Evolutionary conservation across 805 yeast species (phyloP), one percentile per base, ranked within the genome.

Genomic region (Blastobotrys attinorum): DNA sequence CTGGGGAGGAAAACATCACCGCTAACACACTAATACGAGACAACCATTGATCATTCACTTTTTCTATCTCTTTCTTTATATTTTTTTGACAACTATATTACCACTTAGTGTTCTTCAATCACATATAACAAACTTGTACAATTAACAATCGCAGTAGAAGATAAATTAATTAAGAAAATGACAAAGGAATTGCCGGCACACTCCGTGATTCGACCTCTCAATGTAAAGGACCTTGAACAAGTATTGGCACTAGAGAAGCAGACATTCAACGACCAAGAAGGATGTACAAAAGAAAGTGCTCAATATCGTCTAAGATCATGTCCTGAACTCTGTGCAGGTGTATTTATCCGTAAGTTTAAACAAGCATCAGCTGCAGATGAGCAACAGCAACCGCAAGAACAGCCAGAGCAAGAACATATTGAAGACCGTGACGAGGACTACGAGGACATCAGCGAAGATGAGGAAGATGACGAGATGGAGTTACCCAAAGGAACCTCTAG

Each of bases 311-410:
- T 90, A 50, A 72, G 72, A 1, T 77, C 69, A 3, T 89, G 97
- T 60, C 97, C 97, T 7, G 98, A 90, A 61, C 73, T 90, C 45
- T 79, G 92, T 51, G 77, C 89, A 4, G 97, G 97, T 2, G 70
- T 92, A 45, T 92, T 90, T 57, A 70, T 87, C 41, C 72, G 96
- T 58, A 77, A 77, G 44, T 83, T 82, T 62, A 68, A 58, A 23
- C 64, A 68, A 54, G 63, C 54, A 13, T 48, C 49, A 21, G 39
- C 50, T 23, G 52, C 49, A 39, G 53, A 51, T n/a, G 46, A 31
- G 31, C 31, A 42, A 17, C 33, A 22, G 18, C n/a, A 31, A 5
- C n/a, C 20, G 10, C 40, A 15, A 29, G 21, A 23, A n/a, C 42
- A 15, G 52, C 44, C 16, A n/a, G 46, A 42, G 18, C 54, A 46